Evolutionary conservation across 495 filamentous ascomycete genomes (phyloP).

Genomic region (Choiromyces venosus): DNA sequence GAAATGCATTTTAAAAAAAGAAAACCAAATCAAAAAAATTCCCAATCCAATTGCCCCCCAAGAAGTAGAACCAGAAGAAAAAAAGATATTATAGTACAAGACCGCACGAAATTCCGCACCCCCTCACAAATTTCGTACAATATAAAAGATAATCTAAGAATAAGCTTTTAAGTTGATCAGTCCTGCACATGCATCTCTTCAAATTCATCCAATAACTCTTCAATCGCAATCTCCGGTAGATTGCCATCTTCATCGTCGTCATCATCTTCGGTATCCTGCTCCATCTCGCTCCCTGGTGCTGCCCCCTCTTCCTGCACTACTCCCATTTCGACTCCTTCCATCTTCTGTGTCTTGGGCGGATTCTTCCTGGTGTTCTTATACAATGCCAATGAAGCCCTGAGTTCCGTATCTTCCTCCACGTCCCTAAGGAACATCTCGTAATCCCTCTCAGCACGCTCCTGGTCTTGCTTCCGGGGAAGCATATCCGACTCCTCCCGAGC

Average conservation of each 20-base stretch:
- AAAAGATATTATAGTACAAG: neutral
- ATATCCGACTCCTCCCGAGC: constrained; percentile 77
- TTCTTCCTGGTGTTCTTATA: constrained; percentile 63
- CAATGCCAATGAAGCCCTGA: constrained; percentile 72
- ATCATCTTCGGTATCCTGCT: constrained; percentile 56
- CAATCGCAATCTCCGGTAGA: constrained; percentile 69
- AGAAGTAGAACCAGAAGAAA: neutral
- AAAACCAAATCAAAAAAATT: neutral
- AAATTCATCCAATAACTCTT: constrained; percentile 84
- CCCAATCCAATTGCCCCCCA: neutral
- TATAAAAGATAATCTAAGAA: neutral
- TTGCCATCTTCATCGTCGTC: constrained; percentile 59
- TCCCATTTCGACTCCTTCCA: constrained; percentile 46
- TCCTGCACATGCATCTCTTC: constrained; percentile 69
- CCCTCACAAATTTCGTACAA: neutral
- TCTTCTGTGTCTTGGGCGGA: constrained; percentile 42
- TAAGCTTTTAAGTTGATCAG: constrained; percentile 2
- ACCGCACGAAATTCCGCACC: neutral
- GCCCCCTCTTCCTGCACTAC: constrained; percentile 30
- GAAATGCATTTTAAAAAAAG: neutral
- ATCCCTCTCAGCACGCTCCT: constrained; percentile 76
- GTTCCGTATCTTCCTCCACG: constrained; percentile 89
- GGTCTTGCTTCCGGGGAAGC: constrained; percentile 70
- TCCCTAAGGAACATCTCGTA: constrained; percentile 96
- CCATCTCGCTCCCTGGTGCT: constrained; percentile 52